These are phyloP conservation scores for Chlorella sp. DNA, from an alignment of 139 green algal species.

Conservation along the genomic window DNA sequence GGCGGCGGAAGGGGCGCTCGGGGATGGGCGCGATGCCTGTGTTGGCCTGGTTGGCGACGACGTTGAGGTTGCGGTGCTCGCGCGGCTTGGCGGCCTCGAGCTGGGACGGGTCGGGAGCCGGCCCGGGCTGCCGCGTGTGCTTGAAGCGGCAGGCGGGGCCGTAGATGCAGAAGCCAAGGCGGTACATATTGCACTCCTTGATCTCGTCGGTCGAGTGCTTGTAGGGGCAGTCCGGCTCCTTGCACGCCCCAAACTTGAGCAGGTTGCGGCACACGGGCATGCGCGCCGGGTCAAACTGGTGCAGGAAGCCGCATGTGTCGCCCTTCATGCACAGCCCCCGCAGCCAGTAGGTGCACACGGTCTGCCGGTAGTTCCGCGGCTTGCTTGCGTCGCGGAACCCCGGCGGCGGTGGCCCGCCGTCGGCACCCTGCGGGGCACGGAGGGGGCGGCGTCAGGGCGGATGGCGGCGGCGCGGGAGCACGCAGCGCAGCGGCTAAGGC, in stretches of 20 bases:
- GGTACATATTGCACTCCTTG: slow-evolving; percentile 99
- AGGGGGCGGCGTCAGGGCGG: not conserved
- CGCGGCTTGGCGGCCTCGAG: slow-evolving; percentile 81
- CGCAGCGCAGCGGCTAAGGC: not conserved
- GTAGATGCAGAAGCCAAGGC: slow-evolving; percentile 97
- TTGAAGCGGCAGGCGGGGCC: slow-evolving; percentile 91
- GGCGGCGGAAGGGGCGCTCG: not conserved
- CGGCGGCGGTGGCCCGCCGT: not conserved
- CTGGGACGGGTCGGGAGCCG: slow-evolving; percentile 61
- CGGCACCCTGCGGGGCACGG: not conserved
- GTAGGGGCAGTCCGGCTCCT: slow-evolving; percentile 91
- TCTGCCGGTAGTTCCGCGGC: slow-evolving; percentile 67
- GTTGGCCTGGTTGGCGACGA: slow-evolving; percentile 80
- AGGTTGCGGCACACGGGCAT: slow-evolving; percentile 88
- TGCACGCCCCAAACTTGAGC: slow-evolving; percentile 88
- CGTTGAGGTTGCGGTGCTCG: slow-evolving; percentile 79
- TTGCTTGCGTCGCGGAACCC: no score
- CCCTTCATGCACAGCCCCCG: slow-evolving; percentile 97
- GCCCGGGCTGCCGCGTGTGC: slow-evolving; percentile 80
- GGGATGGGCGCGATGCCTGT: slow-evolving; percentile 38
- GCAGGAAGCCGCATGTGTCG: slow-evolving; percentile 94
- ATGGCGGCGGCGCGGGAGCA: not conserved
- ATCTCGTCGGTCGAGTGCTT: slow-evolving; percentile 95
- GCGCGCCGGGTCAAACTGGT: slow-evolving; percentile 85
- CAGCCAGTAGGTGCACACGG: slow-evolving; percentile 98